Evolutionary conservation across 441 rosid species (phyloP).

Genomic region (Arabidopsis lyrata): DNA sequence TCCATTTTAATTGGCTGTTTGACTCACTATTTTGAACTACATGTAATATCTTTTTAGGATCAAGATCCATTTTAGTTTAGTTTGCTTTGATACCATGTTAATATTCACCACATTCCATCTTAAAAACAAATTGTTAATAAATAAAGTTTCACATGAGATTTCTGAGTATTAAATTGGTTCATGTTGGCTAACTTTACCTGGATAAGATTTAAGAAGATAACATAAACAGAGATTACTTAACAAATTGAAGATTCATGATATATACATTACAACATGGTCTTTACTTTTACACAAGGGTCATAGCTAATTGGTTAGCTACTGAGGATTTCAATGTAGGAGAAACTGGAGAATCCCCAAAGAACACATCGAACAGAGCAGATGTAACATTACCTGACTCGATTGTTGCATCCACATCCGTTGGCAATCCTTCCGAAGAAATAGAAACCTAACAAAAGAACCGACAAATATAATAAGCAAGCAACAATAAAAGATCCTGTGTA

Average conservation of each 20-base stretch:
- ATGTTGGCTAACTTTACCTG: not conserved
- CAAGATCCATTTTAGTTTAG: not conserved
- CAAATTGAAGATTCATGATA: slow-evolving; percentile 23
- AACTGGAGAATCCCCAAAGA: slow-evolving; percentile 77
- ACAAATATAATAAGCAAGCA: slow-evolving; percentile 2
- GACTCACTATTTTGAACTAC: not conserved
- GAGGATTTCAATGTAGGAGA: slow-evolving; percentile 80
- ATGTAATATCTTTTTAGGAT: not conserved
- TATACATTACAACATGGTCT: not conserved
- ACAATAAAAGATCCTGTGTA: not conserved
- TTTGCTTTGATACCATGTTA: not conserved
- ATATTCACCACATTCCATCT: not conserved
- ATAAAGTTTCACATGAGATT: slow-evolving; percentile 3
- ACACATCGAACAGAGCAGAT: slow-evolving; percentile 73
- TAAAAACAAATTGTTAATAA: not conserved
- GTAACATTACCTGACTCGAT: slow-evolving; percentile 67
- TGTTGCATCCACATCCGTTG: slow-evolving; percentile 58
- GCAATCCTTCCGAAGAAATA: slow-evolving; percentile 66
- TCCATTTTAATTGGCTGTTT: not conserved
- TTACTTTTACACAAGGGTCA: slow-evolving; percentile 48
- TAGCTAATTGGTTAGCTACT: slow-evolving; percentile 61
- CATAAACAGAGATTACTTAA: slow-evolving; percentile 10
- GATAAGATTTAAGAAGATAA: not conserved
- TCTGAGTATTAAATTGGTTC: not conserved
- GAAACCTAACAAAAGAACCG: slow-evolving; percentile 52